Conservation (phyloP, 2,329 filamentous ascomycete genomes). For the Neocucurbitaria cava region DNA sequence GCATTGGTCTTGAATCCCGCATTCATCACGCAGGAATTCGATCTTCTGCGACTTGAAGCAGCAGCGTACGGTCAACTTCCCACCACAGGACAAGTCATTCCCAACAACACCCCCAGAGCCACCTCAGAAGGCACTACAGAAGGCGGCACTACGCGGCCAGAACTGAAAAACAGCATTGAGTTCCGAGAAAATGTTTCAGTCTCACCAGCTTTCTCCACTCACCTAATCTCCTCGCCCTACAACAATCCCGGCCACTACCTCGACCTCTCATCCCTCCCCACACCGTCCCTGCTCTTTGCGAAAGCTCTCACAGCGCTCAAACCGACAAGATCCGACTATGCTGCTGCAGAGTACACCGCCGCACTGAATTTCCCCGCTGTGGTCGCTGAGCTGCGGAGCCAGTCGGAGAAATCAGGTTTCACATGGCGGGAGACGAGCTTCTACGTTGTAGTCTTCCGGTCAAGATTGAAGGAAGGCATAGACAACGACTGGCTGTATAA, state of each 20-base stretch:
- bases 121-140: not conserved
- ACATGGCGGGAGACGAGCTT: slow-evolving; percentile 70
- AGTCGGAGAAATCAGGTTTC: slow-evolving; percentile 56
- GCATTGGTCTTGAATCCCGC: slow-evolving; percentile 29
- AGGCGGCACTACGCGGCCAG: too few relatives aligned
- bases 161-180: too few relatives aligned
- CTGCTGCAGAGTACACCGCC: slow-evolving; percentile 73
- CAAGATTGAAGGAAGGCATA: slow-evolving; percentile 70
- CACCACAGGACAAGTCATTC: slow-evolving; percentile 2
- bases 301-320: slow-evolving; percentile 71
- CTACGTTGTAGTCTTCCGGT: slow-evolving; percentile 86
- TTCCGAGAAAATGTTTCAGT: not conserved
- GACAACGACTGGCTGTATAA: slow-evolving; percentile 72
- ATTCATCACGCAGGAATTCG: slow-evolving; percentile 39
- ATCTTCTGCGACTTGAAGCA: slow-evolving; percentile 42
- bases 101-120: not conserved
- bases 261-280: slow-evolving; percentile 71
- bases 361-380: slow-evolving; percentile 79
- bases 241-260: slow-evolving; percentile 73
- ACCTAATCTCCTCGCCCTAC: slow-evolving; percentile 78
- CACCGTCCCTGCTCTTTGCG: slow-evolving; percentile 72
- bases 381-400: slow-evolving; percentile 63
- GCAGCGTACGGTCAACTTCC: slow-evolving; percentile 39
- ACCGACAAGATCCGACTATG: slow-evolving; percentile 73
- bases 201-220: slow-evolving; percentile 31